phyloP scores from a whole-genome alignment of 805 yeast genomes.

The Blastobotrys muscicola region DNA sequence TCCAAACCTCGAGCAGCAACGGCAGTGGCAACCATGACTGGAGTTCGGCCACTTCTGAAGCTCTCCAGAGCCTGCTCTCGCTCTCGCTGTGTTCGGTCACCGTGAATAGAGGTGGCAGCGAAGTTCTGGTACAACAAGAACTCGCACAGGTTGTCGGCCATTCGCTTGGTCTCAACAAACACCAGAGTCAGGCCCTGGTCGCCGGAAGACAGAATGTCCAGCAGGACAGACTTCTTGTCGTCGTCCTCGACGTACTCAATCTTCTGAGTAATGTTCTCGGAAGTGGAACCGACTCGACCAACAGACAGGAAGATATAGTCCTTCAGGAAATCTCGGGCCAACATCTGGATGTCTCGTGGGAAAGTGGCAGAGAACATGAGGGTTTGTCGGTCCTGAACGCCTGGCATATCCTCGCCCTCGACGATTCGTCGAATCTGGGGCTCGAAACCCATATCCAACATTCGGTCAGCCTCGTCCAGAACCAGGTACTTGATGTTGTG shows the following conservation, averaged over 20 bases:
- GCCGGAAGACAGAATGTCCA: conserved; percentile 74
- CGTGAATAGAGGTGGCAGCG: conserved; percentile 98
- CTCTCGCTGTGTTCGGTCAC: conserved; percentile 96
- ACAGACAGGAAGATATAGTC: conserved; percentile 93
- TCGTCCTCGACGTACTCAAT: conserved; percentile 84
- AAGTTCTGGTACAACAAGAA: conserved; percentile 79
- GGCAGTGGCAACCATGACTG: conserved; percentile 96
- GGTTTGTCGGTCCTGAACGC: conserved; percentile 83
- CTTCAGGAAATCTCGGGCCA: conserved; percentile 94
- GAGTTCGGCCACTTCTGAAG: conserved; percentile 86
- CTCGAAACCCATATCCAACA: conserved; percentile 99
- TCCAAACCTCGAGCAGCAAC: conserved; percentile 99
- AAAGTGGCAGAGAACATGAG: conserved; percentile 98
- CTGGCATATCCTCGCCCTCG: conserved; percentile 97
- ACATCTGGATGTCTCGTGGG: conserved; percentile 95
- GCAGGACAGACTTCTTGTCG: conserved; percentile 82
- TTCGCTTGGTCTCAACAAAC: conserved; percentile 96
- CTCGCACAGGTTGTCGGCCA: conserved; percentile 94
- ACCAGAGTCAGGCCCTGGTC: conserved; percentile 83
- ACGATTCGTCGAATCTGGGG: conserved; percentile 98
- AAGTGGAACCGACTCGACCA: conserved; percentile 98
- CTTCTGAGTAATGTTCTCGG: conserved; percentile 95
- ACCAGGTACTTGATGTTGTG: conserved; percentile 87
- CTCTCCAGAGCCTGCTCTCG: conserved; percentile 95
- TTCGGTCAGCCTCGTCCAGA: conserved; percentile 98